phyloP scores from a whole-genome alignment of 1,139 yeast species.

The Nakaseomyces kungkrabaensis region DNA sequence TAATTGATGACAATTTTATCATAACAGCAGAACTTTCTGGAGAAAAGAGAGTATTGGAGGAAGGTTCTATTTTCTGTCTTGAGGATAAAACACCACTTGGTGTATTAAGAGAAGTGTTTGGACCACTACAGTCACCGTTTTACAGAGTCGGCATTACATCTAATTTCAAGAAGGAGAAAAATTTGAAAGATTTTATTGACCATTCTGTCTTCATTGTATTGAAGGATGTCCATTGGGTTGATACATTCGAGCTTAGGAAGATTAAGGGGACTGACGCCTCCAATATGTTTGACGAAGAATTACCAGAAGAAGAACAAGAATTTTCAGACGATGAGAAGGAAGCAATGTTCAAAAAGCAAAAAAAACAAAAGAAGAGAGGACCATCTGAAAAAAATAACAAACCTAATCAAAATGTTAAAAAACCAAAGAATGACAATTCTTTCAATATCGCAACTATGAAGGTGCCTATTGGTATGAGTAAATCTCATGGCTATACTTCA shows the following conservation, averaged over 20 bases:
- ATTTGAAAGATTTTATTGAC: constrained; percentile 43
- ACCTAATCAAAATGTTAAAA: constrained; percentile 5
- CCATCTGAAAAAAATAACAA: constrained; percentile 6
- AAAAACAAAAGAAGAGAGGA: constrained; percentile 50
- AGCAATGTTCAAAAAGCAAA: constrained; percentile 33
- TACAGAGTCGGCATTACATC: constrained; percentile 65
- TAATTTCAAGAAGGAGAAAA: constrained; percentile 29
- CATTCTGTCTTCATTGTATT: constrained; percentile 64
- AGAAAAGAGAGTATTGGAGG: constrained; percentile 74
- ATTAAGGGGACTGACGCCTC: constrained; percentile 90
- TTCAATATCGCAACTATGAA: background rate
- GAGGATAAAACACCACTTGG: constrained; percentile 71
- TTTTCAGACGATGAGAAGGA: constrained; percentile 91
- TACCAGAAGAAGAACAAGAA: constrained; percentile 88
- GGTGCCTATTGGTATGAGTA: constrained; percentile 12
- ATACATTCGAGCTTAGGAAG: constrained; percentile 60
- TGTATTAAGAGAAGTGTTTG: constrained; percentile 79
- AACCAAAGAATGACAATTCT: constrained; percentile 6
- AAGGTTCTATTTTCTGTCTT: constrained; percentile 70
- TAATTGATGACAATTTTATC: constrained; percentile 65
- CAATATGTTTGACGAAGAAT: constrained; percentile 88
- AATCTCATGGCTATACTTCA: constrained; percentile 15
- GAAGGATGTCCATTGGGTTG: constrained; percentile 67
- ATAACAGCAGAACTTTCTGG: constrained; percentile 73
- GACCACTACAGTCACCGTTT: constrained; percentile 75